Evolutionary conservation across 257 asterid genomes (phyloP).

Genomic region (Lycium ferocissimum): DNA sequence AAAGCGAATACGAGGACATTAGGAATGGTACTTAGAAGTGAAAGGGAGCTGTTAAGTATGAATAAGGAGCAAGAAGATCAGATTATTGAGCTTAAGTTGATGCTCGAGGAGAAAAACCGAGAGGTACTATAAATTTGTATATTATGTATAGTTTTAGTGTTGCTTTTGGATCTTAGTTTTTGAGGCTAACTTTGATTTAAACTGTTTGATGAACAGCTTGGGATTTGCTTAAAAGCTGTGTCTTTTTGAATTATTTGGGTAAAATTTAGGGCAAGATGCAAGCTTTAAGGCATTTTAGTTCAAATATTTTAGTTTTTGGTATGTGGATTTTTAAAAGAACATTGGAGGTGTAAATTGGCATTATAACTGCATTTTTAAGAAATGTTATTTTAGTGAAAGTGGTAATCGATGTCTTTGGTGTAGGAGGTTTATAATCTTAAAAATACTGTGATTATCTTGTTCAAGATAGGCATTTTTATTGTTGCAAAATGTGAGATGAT

Average conservation of each 20-base stretch:
- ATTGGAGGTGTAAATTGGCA: constrained; percentile 1
- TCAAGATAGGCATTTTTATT: not conserved
- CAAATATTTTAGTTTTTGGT: not conserved
- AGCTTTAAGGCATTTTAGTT: not conserved
- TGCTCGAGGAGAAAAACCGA: constrained; percentile 57
- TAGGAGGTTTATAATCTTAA: not conserved
- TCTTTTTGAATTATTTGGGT: not conserved
- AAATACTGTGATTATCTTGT: constrained; percentile 10
- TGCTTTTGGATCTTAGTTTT: not conserved
- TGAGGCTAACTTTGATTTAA: not conserved
- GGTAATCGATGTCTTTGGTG: not conserved
- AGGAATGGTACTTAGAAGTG: constrained; percentile 96
- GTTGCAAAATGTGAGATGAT: not conserved
- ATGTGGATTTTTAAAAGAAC: not conserved
- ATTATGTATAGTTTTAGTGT: not conserved
- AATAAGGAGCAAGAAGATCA: constrained; percentile 72
- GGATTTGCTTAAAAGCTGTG: constrained; percentile 2
- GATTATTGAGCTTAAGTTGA: constrained; percentile 64
- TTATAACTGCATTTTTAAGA: not conserved
- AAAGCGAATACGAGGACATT: constrained; percentile 84
- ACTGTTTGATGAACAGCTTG: not conserved
- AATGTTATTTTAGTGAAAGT: not conserved
- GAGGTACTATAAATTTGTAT: constrained; percentile 3
- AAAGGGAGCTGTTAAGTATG: constrained; percentile 83
- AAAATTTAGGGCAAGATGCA: not conserved